Base-by-base conservation (phyloP, 805 yeast species). In the Spathaspora girioi region DNA sequence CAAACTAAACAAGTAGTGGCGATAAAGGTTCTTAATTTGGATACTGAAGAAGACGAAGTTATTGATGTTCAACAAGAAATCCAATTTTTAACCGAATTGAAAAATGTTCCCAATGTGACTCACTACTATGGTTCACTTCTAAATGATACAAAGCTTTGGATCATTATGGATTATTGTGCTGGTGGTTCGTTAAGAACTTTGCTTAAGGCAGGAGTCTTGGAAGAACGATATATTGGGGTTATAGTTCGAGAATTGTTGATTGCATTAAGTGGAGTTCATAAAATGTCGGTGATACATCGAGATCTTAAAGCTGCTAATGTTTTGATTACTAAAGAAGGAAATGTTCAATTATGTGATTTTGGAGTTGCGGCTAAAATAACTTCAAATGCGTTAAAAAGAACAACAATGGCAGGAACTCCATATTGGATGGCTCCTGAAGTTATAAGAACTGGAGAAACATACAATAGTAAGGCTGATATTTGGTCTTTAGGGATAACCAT, bases 401-500 rank as follows among this genome's bases (percentile, higher is more conserved):
- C 93, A 35, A 94, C 99, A 0, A 91, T 96, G 82, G 98, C 97
- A 0, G 96, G 96, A 7, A 88, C 96, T 0, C 96, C 96, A 0
- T 94, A 91, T 65, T 94, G 99, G 99, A 94, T 94, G 99, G 97
- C 99, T 0, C 99, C 99, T 0, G 99, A 93, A 67, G 99, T 93
- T 31, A 93, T 93, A 40, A 80, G 89, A 71, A 97, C 93, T 67
- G 96, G 96, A 41, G 87, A 86, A 14, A 79, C 86, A 8, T 88
- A 94, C 74, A 96, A 89, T 66, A 81, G 86, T 43, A 92, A 86
- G 68, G 99, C 96, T 0, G 99, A 94, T 67, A 89, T 94, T 7
- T 94, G 99, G 99, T 92, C 98, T 0, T 68, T 93, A 46, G 99
- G 99, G 14, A 89, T 94, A 54, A 93, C 99, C 0, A 76, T 91